Percentiles rank a stretch among this genome's conserved stretches.
These are phyloP conservation scores for Taphrina wiesneri DNA, from an alignment of 1,139 yeast genomes.

Conservation along the genomic window DNA sequence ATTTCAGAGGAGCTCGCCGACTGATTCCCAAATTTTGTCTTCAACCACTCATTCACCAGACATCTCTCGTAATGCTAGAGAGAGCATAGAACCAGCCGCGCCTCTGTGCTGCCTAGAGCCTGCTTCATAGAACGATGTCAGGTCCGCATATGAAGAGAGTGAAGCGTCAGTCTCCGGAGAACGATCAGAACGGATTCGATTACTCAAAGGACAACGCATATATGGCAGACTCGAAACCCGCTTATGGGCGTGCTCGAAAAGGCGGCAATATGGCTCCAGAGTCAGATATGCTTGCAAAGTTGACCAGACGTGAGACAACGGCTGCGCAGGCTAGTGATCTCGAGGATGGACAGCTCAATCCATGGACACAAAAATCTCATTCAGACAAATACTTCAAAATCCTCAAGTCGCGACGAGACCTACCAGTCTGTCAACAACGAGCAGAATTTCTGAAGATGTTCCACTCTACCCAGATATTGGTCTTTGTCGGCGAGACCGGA, in stretches of 20 bases:
- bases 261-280: constrained; percentile 29
- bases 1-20: constrained; percentile 4
- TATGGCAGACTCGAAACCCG: not conserved
- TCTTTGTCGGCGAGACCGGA: constrained; percentile 98
- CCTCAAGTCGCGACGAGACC: constrained; percentile 71
- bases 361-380: constrained; percentile 71
- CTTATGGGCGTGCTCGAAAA: constrained; percentile 4
- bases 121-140: not conserved
- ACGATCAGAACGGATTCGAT: constrained; percentile 3
- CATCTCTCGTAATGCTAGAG: not conserved
- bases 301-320: constrained; percentile 68
- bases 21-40: not conserved
- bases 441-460: constrained; percentile 79
- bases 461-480: constrained; percentile 91
- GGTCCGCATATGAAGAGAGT: not conserved
- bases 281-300: constrained; percentile 27
- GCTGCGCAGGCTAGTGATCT: constrained; percentile 60
- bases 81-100: not conserved
- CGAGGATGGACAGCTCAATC: constrained; percentile 66
- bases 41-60: not conserved
- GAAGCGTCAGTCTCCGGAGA: constrained; percentile 1
- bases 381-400: constrained; percentile 72
- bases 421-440: constrained; percentile 89
- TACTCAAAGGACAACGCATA: not conserved
- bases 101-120: not conserved